Evolutionary conservation across 768 basidiomycete genomes (phyloP).

Genomic region (Serendipita sp.): DNA sequence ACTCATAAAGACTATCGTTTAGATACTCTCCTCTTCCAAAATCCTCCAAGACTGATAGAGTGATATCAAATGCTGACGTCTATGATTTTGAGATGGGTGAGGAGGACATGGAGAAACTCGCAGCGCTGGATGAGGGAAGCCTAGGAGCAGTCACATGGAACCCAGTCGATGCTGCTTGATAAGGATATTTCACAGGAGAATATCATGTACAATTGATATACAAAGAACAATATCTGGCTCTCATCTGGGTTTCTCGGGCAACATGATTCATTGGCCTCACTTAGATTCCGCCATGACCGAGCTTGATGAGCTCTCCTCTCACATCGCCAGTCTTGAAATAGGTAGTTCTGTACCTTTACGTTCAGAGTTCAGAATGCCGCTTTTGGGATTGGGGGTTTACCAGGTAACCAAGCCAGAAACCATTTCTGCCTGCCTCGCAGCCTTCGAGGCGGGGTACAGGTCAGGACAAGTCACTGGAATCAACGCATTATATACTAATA

Average conservation of each 20-base stretch:
- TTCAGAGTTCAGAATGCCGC: slow-evolving; percentile 42
- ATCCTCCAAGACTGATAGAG: slow-evolving; percentile 50
- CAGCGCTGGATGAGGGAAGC: slow-evolving; percentile 54
- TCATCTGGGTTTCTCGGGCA: not conserved
- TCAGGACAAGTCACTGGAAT: not conserved
- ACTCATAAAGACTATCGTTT: not conserved
- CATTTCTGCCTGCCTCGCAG: slow-evolving; percentile 37
- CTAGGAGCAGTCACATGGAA: slow-evolving; percentile 73
- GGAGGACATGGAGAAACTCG: slow-evolving; percentile 49
- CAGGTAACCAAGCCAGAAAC: slow-evolving; percentile 25
- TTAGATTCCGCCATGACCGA: no score
- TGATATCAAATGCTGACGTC: slow-evolving; percentile 53
- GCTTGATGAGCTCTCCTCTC: no score
- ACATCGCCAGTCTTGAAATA: not conserved
- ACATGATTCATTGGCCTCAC: not conserved
- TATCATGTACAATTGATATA: not conserved
- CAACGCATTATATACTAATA: no score
- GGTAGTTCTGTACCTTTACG: not conserved
- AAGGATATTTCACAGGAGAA: not conserved
- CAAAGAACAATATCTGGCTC: not conserved
- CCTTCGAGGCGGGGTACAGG: slow-evolving; percentile 45
- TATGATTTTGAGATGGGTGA: slow-evolving; percentile 55
- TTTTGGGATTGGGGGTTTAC: slow-evolving; percentile 54
- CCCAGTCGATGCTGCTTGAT: slow-evolving; percentile 37
- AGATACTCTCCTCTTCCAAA: slow-evolving; percentile 71